Conservation (phyloP, 495 filamentous ascomycete species). For the Hypoxylon lienhwacheense region DNA sequence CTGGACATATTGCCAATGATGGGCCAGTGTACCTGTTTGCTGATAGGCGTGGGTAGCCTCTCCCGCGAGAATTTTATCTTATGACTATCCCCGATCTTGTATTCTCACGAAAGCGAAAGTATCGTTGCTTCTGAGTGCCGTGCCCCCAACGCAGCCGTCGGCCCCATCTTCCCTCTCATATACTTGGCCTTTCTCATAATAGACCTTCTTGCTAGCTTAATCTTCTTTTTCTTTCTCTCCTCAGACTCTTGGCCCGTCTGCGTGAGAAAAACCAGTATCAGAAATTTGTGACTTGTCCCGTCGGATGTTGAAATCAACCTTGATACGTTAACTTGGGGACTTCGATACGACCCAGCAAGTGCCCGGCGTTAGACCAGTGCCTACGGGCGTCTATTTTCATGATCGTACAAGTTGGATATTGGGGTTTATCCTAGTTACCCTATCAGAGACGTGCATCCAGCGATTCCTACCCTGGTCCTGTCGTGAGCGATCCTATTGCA, state of each 20-base stretch:
- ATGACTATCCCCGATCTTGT: conserved; percentile 6
- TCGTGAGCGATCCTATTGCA: conserved; percentile 41
- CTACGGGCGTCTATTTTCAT: conserved; percentile 40
- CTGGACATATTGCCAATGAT: conserved; percentile 12
- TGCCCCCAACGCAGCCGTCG: conserved; percentile 8
- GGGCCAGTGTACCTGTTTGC: conserved; percentile 11
- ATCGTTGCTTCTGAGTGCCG: conserved; percentile 11
- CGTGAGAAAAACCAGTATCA: conserved; percentile 12
- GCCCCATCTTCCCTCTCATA: conserved; percentile 23
- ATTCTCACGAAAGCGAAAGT: conserved; percentile 17
- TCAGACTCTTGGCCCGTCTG: background rate
- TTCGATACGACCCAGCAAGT: conserved; percentile 32
- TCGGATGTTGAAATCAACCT: conserved; percentile 18
- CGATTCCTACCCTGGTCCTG: conserved; percentile 29
- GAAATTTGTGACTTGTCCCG: conserved; percentile 24
- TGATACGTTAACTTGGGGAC: conserved; percentile 30
- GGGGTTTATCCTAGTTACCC: conserved; percentile 32
- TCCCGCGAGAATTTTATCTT: conserved; percentile 11
- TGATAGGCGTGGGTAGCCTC: conserved; percentile 10
- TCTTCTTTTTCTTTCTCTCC: conserved; percentile 1
- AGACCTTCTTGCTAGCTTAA: conserved; percentile 10
- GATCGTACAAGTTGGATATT: conserved; percentile 38
- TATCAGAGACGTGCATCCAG: conserved; percentile 34
- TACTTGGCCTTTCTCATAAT: conserved; percentile 23
- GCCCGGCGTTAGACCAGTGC: conserved; percentile 28